A percentile compares a stretch with the other conserved stretches of the same genome.
These are phyloP conservation scores for Dillenia suffruticosa DNA, from an alignment of 164 flowering plant genomes.

Conservation along the genomic window DNA sequence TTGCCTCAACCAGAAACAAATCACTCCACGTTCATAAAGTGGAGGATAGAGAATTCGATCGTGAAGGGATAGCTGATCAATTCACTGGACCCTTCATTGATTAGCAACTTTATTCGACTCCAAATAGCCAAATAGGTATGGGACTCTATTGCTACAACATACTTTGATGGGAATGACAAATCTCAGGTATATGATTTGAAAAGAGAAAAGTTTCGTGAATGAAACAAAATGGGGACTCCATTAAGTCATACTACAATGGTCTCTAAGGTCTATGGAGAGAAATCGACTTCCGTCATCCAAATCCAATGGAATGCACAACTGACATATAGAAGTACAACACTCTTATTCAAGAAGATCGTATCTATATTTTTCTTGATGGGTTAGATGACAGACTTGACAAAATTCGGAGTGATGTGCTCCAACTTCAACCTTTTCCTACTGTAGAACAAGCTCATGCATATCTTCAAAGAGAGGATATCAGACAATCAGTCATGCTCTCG, in stretches of 20 bases:
- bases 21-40: neutral
- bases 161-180: neutral
- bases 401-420: neutral
- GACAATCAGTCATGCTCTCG: neutral
- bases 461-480: neutral
- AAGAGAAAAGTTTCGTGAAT: neutral
- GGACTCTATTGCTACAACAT: neutral
- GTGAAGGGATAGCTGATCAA: too few species aligned
- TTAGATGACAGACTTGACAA: neutral
- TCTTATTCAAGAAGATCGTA: neutral
- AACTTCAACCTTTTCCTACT: neutral
- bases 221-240: neutral
- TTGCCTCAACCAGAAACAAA: constrained; percentile 1
- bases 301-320: neutral
- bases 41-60: neutral
- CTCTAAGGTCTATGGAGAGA: neutral
- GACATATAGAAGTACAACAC: neutral
- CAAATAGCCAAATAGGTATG: neutral
- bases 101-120: neutral
- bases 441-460: neutral
- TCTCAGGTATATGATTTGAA: neutral
- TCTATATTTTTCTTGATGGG: neutral
- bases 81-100: neutral
- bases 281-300: neutral
- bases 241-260: constrained; percentile 1